These are phyloP conservation scores for Hericium coralloides DNA, from an alignment of 768 basidiomycete genomes.

Conservation along the genomic window DNA sequence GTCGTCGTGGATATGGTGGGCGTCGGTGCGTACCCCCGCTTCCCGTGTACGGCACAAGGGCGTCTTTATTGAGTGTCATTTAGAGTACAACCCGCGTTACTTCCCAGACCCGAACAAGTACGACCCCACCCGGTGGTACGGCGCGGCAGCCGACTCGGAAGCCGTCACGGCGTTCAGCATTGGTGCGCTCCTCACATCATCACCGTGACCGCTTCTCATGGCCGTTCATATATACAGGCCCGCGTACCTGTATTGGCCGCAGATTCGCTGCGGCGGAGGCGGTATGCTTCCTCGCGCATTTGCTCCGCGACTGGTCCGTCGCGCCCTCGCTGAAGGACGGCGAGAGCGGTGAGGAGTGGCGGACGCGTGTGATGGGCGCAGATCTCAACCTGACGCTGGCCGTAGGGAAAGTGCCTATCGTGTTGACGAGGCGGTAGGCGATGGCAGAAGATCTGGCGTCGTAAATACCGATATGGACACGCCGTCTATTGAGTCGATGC, in stretches of 20 bases:
- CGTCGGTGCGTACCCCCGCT: constrained; percentile 16
- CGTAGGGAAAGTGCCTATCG: constrained; percentile 1
- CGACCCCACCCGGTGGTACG: constrained; percentile 31
- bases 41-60: neutral
- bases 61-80: neutral
- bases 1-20: constrained; percentile 24
- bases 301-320: constrained; percentile 45
- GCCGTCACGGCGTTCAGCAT: constrained; percentile 12
- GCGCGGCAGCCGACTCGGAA: constrained; percentile 8
- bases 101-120: constrained; percentile 29
- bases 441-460: too few species aligned
- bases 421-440: constrained; percentile 1
- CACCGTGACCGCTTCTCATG: neutral
- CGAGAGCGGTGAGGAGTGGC: constrained; percentile 23
- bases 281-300: constrained; percentile 41
- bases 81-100: constrained; percentile 29
- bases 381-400: neutral
- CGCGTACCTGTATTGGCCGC: constrained; percentile 43
- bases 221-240: constrained; percentile 23
- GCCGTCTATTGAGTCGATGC: too few species aligned
- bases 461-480: too few species aligned
- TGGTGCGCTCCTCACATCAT: constrained; percentile 6
- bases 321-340: constrained; percentile 33
- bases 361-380: constrained; percentile 6
- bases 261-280: constrained; percentile 47